phyloP scores from a whole-genome alignment of 148 eudicot genomes.

The Camellia japonica region DNA sequence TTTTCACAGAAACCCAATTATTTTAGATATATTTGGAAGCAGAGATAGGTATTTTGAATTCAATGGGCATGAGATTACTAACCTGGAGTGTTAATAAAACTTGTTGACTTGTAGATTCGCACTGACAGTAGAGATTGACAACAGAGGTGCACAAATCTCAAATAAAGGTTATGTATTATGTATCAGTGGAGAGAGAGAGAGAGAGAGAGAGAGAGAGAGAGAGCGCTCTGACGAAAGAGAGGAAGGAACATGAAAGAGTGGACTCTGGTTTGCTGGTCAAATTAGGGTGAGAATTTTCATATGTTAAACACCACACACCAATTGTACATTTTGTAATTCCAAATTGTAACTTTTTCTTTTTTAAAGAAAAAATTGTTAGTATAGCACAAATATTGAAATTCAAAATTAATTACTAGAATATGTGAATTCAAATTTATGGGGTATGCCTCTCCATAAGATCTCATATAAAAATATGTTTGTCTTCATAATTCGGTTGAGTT shows the following conservation, averaged over 20 bases:
- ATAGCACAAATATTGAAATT: too few relatives aligned
- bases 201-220: background rate
- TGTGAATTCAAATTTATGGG: too few relatives aligned
- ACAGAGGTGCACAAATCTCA: background rate
- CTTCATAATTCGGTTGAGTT: too few relatives aligned
- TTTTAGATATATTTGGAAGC: background rate
- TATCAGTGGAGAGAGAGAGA: too few relatives aligned
- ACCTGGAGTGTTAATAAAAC: background rate
- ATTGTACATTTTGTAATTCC: too few relatives aligned
- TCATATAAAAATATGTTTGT: too few relatives aligned
- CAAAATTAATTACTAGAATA: too few relatives aligned
- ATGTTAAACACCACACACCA: too few relatives aligned
- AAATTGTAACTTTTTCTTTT: too few relatives aligned
- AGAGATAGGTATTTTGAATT: background rate
- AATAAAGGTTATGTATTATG: background rate
- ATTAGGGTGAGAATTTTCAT: too few relatives aligned
- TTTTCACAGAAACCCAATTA: conserved; percentile 5
- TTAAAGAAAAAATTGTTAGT: too few relatives aligned
- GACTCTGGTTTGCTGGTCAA: background rate
- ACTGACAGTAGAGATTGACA: background rate
- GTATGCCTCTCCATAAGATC: too few relatives aligned
- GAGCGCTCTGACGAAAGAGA: background rate
- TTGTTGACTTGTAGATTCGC: background rate
- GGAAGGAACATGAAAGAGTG: background rate
- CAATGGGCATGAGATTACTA: background rate